These are phyloP conservation scores for Pseudohyphozyma bogoriensis DNA, from an alignment of 768 basidiomycete species.

Conservation along the genomic window DNA sequence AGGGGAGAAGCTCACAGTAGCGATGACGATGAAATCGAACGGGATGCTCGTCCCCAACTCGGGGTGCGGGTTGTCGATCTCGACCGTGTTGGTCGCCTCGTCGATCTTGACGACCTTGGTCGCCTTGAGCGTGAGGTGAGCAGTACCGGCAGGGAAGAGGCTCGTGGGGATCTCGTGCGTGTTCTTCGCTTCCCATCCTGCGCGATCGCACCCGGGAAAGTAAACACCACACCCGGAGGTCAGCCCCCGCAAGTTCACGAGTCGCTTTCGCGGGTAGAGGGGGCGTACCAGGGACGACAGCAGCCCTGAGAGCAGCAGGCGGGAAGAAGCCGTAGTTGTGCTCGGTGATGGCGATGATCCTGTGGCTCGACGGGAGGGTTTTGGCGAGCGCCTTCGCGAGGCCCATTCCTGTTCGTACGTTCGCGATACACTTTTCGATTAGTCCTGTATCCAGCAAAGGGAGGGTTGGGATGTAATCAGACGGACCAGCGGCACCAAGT, in stretches of 20 bases:
- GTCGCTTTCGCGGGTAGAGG: background rate
- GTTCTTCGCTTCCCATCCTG: slow-evolving; percentile 18
- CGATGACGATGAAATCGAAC: slow-evolving; percentile 25
- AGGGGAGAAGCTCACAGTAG: slow-evolving; percentile 13
- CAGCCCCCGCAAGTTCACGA: background rate
- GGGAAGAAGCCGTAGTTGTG: background rate
- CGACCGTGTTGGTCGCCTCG: slow-evolving; percentile 4
- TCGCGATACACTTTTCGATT: too few species aligned
- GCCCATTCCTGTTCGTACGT: background rate
- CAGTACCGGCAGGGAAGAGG: background rate
- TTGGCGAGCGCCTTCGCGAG: background rate
- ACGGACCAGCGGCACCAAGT: slow-evolving; percentile 2
- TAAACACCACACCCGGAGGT: background rate
- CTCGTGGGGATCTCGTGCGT: background rate
- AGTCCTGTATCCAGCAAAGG: too few species aligned
- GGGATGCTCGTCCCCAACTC: slow-evolving; percentile 21
- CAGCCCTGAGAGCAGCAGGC: background rate
- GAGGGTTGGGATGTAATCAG: too few species aligned
- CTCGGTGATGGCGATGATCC: slow-evolving; percentile 7
- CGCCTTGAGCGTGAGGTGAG: slow-evolving; percentile 4
- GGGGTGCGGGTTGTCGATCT: background rate
- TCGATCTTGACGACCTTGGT: slow-evolving; percentile 6
- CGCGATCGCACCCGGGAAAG: too few species aligned
- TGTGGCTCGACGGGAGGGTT: background rate
- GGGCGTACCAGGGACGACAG: background rate